Conservation (phyloP, 108 stramenopile genomes). For the Stephanodiscus triporus region DNA sequence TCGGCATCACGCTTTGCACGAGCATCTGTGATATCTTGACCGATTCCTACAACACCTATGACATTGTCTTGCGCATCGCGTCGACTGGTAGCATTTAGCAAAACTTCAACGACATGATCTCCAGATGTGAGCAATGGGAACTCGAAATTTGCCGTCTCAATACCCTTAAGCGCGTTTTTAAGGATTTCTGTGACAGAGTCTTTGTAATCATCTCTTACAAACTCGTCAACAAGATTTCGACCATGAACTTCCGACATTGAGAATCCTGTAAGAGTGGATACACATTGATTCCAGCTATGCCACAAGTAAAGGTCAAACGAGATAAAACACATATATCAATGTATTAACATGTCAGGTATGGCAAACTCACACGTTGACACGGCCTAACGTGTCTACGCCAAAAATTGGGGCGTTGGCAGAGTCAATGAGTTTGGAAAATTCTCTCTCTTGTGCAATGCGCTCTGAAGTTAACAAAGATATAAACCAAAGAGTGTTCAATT, state of each 20-base stretch:
- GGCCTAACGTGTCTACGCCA: slow-evolving; percentile 74
- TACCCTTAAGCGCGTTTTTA: slow-evolving; percentile 42
- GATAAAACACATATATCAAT: too few species aligned
- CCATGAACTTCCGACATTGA: slow-evolving; percentile 34
- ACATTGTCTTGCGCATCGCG: slow-evolving; percentile 63
- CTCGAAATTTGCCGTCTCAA: slow-evolving; percentile 49
- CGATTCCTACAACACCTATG: slow-evolving; percentile 56
- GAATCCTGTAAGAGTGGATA: slow-evolving; percentile 42
- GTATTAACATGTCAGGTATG: not conserved
- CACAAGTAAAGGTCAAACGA: too few species aligned
- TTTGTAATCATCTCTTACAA: slow-evolving; percentile 43
- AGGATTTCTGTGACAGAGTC: slow-evolving; percentile 39
- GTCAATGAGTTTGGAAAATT: slow-evolving; percentile 75
- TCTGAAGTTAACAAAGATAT: too few species aligned
- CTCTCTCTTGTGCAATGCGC: slow-evolving; percentile 53
- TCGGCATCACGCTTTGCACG: slow-evolving; percentile 51
- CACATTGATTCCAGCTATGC: slow-evolving; percentile 41
- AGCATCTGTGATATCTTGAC: slow-evolving; percentile 50
- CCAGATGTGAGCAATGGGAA: slow-evolving; percentile 43
- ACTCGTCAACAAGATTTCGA: slow-evolving; percentile 43
- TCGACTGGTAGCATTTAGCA: slow-evolving; percentile 77
- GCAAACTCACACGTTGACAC: slow-evolving; percentile 79
- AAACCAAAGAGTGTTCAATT: too few species aligned
- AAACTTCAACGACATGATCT: slow-evolving; percentile 49
- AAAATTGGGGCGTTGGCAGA: slow-evolving; percentile 86